Evolutionary conservation across 2,329 filamentous ascomycete genomes (phyloP), one percentile per base, ranked within the genome.

Genomic region (Fusarium begoniae): DNA sequence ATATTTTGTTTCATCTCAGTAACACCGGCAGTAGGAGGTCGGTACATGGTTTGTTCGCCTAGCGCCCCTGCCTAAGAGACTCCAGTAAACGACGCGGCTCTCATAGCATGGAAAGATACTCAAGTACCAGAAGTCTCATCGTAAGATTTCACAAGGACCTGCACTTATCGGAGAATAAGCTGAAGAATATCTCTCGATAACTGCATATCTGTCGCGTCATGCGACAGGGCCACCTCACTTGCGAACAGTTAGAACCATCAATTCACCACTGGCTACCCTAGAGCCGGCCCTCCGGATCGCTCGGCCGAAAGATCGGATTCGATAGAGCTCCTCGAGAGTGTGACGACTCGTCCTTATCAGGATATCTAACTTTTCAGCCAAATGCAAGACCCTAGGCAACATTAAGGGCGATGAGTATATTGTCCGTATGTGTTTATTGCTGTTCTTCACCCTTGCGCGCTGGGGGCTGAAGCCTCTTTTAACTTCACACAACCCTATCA

Each of bases 1-100:
- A n/a, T 1, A 11, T 37, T 5, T 2, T 17, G 12, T 15, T 12
- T 55, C 6, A 32, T 4, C 4, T 20, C 2, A 20, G 6, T 18
- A 20, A 9, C n/a, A 6, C 35, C 51, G 24, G 51, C 51, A 55
- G 20, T 55, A 10, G 10, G 6, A n/a, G 20, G 14, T 41, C 35
- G 35, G 24, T 55, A 55, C 6, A 24, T 28, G 20, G n/a, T 13
- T 54, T 28, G 35, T 2, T 14, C 8, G 17, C 3, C 22, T 55
- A 37, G 30, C 48, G 48, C 48, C 17, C 11, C 4, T 35, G 2
- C 5, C 15, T 32, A 5, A 3, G 3, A 20, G 8, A 20, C 9
- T 4, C 2, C 1, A 12, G 18, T 3, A 20, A 35, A 3, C 12
- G 4, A 9, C 24, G 24, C 24, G 14, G 14, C 8, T 54, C 8